Percentiles rank a stretch among this genome's conserved stretches.
Conservation (phyloP, 2,329 filamentous ascomycete species). For the Seiridium unicorne region DNA sequence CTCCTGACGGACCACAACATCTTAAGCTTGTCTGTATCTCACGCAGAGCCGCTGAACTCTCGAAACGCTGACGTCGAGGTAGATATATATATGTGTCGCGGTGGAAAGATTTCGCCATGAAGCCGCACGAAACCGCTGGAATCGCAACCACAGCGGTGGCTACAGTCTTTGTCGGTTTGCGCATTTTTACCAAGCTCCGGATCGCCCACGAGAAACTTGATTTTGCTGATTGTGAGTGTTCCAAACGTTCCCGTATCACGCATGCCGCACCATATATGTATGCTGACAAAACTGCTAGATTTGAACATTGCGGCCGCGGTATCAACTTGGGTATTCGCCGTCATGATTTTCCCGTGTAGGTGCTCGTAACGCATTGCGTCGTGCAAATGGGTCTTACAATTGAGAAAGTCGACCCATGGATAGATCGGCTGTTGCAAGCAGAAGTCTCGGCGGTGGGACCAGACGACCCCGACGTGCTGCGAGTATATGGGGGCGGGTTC, state of each 20-base stretch:
- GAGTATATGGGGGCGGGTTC: not conserved
- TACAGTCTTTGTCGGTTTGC: not conserved
- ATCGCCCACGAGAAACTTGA: not conserved
- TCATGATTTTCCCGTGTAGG: not conserved
- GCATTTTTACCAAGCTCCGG: not conserved
- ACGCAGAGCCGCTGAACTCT: not conserved
- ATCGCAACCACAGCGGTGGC: slow-evolving; percentile 2
- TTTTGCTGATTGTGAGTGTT: not conserved
- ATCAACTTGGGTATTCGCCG: not conserved
- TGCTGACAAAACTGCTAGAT: not conserved
- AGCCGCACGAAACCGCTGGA: not conserved
- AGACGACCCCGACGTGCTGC: not conserved
- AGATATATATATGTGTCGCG: not conserved
- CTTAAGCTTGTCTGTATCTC: not conserved
- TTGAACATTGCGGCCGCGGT: not conserved
- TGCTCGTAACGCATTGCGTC: not conserved
- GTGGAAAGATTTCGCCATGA: not conserved
- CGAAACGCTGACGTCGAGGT: not conserved
- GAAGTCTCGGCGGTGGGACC: not conserved
- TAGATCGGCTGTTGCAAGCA: not conserved
- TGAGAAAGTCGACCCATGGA: not conserved
- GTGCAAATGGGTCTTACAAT: not conserved
- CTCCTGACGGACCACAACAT: not conserved
- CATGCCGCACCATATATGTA: no score
- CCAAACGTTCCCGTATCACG: not conserved